Base-by-base conservation (phyloP, 331 rosid genomes). In the Quercus tomentella region DNA sequence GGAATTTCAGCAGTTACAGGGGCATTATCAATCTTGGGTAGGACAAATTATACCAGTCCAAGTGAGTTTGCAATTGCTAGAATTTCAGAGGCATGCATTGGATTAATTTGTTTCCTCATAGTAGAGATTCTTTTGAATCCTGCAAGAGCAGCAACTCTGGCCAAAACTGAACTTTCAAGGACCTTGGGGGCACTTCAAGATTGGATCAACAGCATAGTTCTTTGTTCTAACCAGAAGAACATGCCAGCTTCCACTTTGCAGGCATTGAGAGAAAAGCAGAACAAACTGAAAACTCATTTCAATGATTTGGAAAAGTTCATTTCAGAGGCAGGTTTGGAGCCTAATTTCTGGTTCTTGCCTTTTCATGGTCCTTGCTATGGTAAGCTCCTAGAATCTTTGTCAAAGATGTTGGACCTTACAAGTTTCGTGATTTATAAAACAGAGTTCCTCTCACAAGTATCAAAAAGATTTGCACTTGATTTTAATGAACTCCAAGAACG, bases 311-410 rank as follows among this genome's bases (percentile, higher is more conserved):
- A 87, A 66, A 75, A 74, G 73, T 89, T 85, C 79, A 85, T 82
- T 60, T 45, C 31, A 70, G 97, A 90, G 83, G 96, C 98, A 18
- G 82, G 86, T 76, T 16, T 77, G 76, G 97, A 92, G 81, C 97
- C 98, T 54, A 86, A 75, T 79, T 92, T 92, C 83, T 92, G 97
- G 93, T 92, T 92, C 86, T 37, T 83, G 63, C 94, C 97, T 75
- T 90, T 92, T 35, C 80, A 86, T 31, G 78, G 84, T 73, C 76
- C 74, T 26, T 77, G 88, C 80, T 91, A 95, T 28, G 70, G 37
- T 26, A 89, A 79, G 81, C 83, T 91, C 52, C 67, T 87, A 49
- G 82, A 77, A 68, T 93, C 97, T 20, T 77, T 91, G 8, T 87
- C 81, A 25, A 89, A 79, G 84, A 81, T 82, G 79, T 77, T n/a